Percentiles rank a stretch among this genome's conserved stretches.
Evolutionary conservation across 805 yeast genomes (phyloP).

Genomic region (Starmerella potacharoeniae): DNA sequence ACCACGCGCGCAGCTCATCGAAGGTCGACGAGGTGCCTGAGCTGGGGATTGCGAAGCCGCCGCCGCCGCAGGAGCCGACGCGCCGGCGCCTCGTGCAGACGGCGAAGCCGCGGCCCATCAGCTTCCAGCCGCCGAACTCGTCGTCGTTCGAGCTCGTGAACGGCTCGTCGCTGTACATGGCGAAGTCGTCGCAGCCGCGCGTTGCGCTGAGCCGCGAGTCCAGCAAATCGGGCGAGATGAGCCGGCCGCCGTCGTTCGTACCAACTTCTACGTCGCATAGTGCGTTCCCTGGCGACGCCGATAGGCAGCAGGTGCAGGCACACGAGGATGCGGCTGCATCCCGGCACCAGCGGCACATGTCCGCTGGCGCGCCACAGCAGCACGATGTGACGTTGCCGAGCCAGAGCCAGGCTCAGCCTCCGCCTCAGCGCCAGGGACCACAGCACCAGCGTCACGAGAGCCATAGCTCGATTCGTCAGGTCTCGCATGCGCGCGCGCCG

Average conservation of each 20-base stretch:
- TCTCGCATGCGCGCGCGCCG: not conserved
- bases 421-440: not conserved
- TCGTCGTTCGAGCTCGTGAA: conserved; percentile 8
- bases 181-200: conserved; percentile 26
- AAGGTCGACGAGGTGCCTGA: conserved; percentile 21
- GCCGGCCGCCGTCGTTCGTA: conserved; percentile 22
- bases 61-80: conserved; percentile 4
- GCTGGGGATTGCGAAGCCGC: conserved; percentile 19
- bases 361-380: not conserved
- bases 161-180: conserved; percentile 19
- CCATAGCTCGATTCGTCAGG: conserved; percentile 1
- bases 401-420: too few species aligned
- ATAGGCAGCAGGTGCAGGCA: not conserved
- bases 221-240: conserved; percentile 29
- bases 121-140: conserved; percentile 28
- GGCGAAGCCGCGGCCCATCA: conserved; percentile 31
- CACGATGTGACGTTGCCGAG: too few species aligned
- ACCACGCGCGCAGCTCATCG: conserved; percentile 1
- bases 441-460: conserved; percentile 5
- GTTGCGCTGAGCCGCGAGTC: conserved; percentile 27
- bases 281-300: not conserved
- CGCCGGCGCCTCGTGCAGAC: conserved; percentile 13
- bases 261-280: not conserved
- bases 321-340: not conserved
- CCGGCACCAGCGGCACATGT: not conserved